Evolutionary conservation across 345 rosid species (phyloP).

Genomic region (Bruguiera sexangula): DNA sequence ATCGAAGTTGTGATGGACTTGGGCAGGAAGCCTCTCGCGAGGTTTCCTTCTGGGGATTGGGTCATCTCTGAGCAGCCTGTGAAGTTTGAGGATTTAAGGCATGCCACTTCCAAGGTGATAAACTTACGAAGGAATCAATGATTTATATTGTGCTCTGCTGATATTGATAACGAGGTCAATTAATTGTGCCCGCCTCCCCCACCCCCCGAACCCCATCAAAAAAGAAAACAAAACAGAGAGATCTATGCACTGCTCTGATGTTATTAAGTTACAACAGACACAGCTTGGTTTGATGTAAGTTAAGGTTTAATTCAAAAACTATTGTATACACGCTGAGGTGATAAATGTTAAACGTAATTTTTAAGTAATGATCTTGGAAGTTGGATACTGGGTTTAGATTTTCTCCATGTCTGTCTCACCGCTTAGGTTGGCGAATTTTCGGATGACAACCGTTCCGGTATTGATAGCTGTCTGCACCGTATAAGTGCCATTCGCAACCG

Average conservation of each 20-base stretch:
- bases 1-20: conserved; percentile 94
- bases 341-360: background rate
- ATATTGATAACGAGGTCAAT: too few relatives aligned
- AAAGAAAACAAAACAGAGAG: too few relatives aligned
- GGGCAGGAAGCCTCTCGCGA: conserved; percentile 84
- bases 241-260: too few relatives aligned
- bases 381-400: conserved; percentile 12
- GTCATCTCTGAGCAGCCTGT: conserved; percentile 65
- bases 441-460: conserved; percentile 92
- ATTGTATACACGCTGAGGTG: too few relatives aligned
- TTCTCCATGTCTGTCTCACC: conserved; percentile 13
- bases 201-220: too few relatives aligned
- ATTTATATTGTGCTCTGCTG: too few relatives aligned
- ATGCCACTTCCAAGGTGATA: conserved; percentile 77
- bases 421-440: conserved; percentile 88
- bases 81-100: conserved; percentile 64
- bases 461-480: conserved; percentile 83
- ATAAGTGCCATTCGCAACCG: conserved; percentile 95
- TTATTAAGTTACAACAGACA: too few relatives aligned
- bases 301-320: too few relatives aligned
- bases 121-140: background rate
- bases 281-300: too few relatives aligned
- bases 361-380: background rate
- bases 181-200: too few relatives aligned
- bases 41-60: conserved; percentile 97